phyloP scores from a whole-genome alignment of 805 yeast genomes.

The Candida michaelii region DNA sequence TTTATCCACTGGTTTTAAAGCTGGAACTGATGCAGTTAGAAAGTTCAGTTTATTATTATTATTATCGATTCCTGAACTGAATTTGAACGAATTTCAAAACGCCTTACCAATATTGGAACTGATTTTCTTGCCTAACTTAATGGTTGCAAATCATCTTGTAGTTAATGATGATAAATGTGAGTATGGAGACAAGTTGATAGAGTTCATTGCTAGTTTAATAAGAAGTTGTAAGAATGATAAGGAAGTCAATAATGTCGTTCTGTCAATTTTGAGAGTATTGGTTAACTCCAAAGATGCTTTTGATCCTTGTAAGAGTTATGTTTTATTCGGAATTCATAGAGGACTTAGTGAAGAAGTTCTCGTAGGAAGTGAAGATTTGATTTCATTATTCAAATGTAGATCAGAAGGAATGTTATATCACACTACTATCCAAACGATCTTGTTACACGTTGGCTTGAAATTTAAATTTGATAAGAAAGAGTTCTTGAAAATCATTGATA shows the following conservation, averaged over 20 bases:
- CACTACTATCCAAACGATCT: conserved; percentile 50
- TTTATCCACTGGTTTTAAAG: conserved; percentile 73
- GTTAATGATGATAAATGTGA: conserved; percentile 48
- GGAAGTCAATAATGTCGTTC: conserved; percentile 25
- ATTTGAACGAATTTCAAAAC: conserved; percentile 37
- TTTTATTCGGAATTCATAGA: conserved; percentile 54
- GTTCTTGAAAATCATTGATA: conserved; percentile 29
- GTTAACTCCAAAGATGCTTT: conserved; percentile 50
- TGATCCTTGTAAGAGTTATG: conserved; percentile 69
- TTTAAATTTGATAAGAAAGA: conserved; percentile 25
- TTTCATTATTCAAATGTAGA: conserved; percentile 31
- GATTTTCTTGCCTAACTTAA: conserved; percentile 55
- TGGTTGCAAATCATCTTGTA: conserved; percentile 63
- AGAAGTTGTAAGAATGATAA: conserved; percentile 23
- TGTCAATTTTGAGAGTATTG: conserved; percentile 43
- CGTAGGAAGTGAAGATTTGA: conserved; percentile 23
- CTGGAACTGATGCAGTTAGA: conserved; percentile 76
- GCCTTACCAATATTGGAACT: conserved; percentile 45
- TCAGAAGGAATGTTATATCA: conserved; percentile 57
- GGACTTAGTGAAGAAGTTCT: conserved; percentile 44
- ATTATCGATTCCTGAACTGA: conserved; percentile 47
- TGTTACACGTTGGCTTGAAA: conserved; percentile 45
- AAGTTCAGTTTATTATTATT: conserved; percentile 58
- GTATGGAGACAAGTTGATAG: conserved; percentile 53
- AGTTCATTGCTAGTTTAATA: conserved; percentile 44